phyloP scores from a whole-genome alignment of 148 eudicot species.

The Heliamphora exappendiculata region DNA sequence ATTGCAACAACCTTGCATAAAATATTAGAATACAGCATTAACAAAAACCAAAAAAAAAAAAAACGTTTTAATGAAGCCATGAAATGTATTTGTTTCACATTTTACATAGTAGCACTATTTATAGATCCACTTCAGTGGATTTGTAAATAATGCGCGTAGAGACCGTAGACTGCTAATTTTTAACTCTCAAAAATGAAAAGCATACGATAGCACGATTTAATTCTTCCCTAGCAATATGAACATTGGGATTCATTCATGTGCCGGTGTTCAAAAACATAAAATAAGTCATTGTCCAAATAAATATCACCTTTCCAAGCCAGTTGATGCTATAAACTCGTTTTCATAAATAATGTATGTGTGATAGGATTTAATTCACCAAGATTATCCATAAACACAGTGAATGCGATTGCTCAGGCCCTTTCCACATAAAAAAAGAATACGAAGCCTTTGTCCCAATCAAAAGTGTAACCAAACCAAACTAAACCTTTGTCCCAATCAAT shows the following conservation, averaged over 20 bases:
- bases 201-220: neutral
- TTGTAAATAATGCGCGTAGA: too few relatives aligned
- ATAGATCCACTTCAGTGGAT: neutral
- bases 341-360: neutral
- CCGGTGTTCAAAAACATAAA: too few relatives aligned
- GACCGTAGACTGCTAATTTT: neutral
- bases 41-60: neutral
- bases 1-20: constrained; percentile 95
- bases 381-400: neutral
- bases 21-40: constrained; percentile 1
- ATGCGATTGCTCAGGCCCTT: neutral
- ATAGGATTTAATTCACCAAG: neutral
- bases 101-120: neutral
- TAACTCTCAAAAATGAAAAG: neutral
- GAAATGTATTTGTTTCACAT: neutral
- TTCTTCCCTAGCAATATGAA: neutral
- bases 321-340: neutral
- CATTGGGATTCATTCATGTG: neutral
- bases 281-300: neutral
- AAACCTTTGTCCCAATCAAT: too few relatives aligned
- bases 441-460: too few relatives aligned
- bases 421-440: neutral
- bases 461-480: too few relatives aligned
- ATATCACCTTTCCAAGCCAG: neutral
- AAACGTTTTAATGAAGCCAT: neutral